Base-by-base conservation (phyloP, 768 basidiomycete species). In the Boletus barrowsii region DNA sequence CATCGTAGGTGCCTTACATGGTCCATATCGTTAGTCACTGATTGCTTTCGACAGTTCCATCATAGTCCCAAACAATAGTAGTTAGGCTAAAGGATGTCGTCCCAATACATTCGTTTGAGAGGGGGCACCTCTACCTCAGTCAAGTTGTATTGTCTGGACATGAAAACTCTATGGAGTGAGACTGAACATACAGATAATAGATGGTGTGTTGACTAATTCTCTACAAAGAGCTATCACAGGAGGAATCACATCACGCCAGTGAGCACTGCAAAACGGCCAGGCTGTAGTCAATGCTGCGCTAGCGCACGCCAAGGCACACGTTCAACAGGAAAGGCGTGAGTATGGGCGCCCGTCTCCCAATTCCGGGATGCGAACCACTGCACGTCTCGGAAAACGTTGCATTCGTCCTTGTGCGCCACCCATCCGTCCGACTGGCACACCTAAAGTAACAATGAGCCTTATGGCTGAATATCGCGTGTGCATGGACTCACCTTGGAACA, bases 1-100 rank as follows among this genome's bases (percentile, higher is more conserved):
- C 67, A 93, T 93, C 30, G 91, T 92, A 62, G 53, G 86, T 74
- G 4, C 14, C 35, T 29, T 37, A 9, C 20, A 41, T 22, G 3
- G 3, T 24, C 14, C 42, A 20, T 20, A 29, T 49, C 5, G 9
- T 17, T 11, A 32, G 26, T 43, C 11, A 42, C 45, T 69, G 18
- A 64, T 42, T 26, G 33, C 47, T 36, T 13, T 22, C 5, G 43
- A 33, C 9, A 70, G 69, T 70, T 70, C 44, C 69, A 70, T 51
- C 69, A 70, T 58, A 59, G 61, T 37, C 22, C 69, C 0, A 69
- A 59, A 41, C 49, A 63, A 56, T 62, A 62, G 67, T 60, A 61
- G 46, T 49, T 41, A 39, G 30, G 42, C 14, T 49, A 45, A 45
- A 39, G 35, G 30, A 29, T 55, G 42, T 20, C 40, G 29, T 51